Conservation (phyloP, 192 early-diverging fungal genomes). For the Gigaspora rosea region DNA sequence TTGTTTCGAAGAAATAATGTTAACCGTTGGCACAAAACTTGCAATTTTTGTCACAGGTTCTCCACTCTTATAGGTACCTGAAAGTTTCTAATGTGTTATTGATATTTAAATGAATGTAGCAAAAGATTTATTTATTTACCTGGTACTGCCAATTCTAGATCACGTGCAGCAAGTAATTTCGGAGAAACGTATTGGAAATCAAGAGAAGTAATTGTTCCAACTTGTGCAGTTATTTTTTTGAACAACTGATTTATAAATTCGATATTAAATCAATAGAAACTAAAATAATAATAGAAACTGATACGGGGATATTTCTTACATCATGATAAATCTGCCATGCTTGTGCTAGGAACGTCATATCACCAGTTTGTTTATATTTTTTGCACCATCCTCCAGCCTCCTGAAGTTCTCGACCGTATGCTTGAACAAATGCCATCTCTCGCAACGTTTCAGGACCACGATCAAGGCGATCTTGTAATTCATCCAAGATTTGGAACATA, state of each 20-base stretch:
- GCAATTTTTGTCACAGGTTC: constrained; percentile 84
- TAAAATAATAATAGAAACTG: neutral
- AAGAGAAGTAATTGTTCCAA: constrained; percentile 78
- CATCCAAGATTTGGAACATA: constrained; percentile 86
- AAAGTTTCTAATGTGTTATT: neutral
- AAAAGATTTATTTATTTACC: constrained; percentile 43
- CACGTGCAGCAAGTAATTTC: constrained; percentile 74
- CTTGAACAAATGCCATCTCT: constrained; percentile 90
- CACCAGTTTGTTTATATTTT: constrained; percentile 72
- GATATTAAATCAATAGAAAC: neutral
- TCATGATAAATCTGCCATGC: constrained; percentile 94
- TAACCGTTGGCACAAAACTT: constrained; percentile 81
- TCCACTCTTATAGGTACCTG: constrained; percentile 80
- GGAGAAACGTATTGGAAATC: constrained; percentile 92
- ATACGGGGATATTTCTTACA: constrained; percentile 35
- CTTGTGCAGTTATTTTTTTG: constrained; percentile 76
- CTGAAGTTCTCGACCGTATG: constrained; percentile 81
- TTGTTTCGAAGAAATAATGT: constrained; percentile 91
- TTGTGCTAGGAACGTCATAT: constrained; percentile 83
- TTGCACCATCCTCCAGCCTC: constrained; percentile 86
- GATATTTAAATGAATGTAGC: neutral
- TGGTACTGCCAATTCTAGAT: constrained; percentile 89
- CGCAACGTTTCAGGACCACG: constrained; percentile 84
- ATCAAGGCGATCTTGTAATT: constrained; percentile 66
- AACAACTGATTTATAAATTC: constrained; percentile 50